Percentiles rank a stretch among this genome's conserved stretches.
These are phyloP conservation scores for Colletotrichum lindemuthianum DNA, from an alignment of 2,329 filamentous ascomycete species.

Conservation along the genomic window DNA sequence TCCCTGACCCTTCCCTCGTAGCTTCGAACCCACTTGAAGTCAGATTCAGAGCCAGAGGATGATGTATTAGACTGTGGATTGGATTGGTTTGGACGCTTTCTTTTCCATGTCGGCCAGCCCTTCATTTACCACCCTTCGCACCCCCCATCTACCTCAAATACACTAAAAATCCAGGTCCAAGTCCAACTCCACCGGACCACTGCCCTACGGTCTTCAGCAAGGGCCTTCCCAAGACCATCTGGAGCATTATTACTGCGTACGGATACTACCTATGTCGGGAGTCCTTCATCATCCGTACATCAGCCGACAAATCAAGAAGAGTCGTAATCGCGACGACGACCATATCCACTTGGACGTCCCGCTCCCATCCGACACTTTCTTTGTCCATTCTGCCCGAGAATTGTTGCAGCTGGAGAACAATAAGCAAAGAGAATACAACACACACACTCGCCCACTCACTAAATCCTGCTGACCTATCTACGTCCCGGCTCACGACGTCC, in stretches of 20 bases:
- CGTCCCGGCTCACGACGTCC: too few species aligned
- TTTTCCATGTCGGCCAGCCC: neutral
- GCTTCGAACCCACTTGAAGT: too few species aligned
- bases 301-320: conserved; percentile 26
- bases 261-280: too few species aligned
- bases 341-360: conserved; percentile 15
- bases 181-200: too few species aligned
- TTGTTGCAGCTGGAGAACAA: neutral
- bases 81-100: neutral
- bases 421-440: conserved; percentile 6
- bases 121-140: too few species aligned
- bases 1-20: too few species aligned
- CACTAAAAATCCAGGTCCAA: too few species aligned
- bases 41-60: too few species aligned
- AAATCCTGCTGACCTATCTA: too few species aligned
- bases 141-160: too few species aligned
- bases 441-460: neutral
- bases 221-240: neutral
- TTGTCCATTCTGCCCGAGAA: neutral
- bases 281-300: conserved; percentile 17
- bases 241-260: too few species aligned
- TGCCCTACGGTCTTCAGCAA: conserved; percentile 2
- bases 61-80: too few species aligned
- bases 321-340: neutral
- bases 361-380: conserved; percentile 25